A percentile compares a stretch with the other conserved stretches of the same genome.
phyloP scores from a whole-genome alignment of 140 eudicot genomes.

The Cichorium intybus region DNA sequence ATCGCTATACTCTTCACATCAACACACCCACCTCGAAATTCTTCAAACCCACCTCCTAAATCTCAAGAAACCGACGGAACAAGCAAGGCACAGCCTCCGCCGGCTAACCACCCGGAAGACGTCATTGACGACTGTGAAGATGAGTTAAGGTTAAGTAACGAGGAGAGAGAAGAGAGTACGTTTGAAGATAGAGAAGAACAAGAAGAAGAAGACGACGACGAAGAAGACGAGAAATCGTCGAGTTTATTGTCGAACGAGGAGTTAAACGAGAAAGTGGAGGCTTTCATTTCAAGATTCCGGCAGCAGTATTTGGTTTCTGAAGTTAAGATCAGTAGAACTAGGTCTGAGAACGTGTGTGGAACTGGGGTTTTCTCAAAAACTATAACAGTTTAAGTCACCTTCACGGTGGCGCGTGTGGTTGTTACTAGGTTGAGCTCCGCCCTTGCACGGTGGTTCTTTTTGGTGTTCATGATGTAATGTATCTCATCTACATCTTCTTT shows the following conservation, averaged over 20 bases:
- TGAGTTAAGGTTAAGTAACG: conserved; percentile 1
- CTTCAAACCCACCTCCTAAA: conserved; percentile 19
- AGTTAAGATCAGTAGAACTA: conserved; percentile 34
- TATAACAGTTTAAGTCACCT: conserved; percentile 20
- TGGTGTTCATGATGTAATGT: conserved; percentile 20
- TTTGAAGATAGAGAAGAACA: conserved; percentile 22
- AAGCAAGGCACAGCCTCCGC: conserved; percentile 2
- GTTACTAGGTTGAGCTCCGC: conserved; percentile 6
- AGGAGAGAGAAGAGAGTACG: conserved; percentile 9
- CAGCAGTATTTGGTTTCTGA: conserved; percentile 72
- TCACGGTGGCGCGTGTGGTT: conserved; percentile 31
- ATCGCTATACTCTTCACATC: conserved; percentile 84
- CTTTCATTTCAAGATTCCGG: conserved; percentile 83
- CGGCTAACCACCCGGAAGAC: background rate
- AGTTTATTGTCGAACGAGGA: conserved; percentile 57
- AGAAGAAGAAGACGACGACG: conserved; percentile 6
- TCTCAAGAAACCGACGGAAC: conserved; percentile 10
- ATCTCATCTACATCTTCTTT: conserved; percentile 14
- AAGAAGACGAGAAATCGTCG: conserved; percentile 22
- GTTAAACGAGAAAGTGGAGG: conserved; percentile 73
- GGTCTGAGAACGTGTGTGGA: conserved; percentile 24
- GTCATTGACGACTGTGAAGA: conserved; percentile 12
- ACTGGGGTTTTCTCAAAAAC: conserved; percentile 23
- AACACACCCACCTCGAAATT: conserved; percentile 16
- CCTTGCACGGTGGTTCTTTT: background rate